Conservation (phyloP, 1,284 basidiomycete genomes). For the Limonomyces culmigenus region DNA sequence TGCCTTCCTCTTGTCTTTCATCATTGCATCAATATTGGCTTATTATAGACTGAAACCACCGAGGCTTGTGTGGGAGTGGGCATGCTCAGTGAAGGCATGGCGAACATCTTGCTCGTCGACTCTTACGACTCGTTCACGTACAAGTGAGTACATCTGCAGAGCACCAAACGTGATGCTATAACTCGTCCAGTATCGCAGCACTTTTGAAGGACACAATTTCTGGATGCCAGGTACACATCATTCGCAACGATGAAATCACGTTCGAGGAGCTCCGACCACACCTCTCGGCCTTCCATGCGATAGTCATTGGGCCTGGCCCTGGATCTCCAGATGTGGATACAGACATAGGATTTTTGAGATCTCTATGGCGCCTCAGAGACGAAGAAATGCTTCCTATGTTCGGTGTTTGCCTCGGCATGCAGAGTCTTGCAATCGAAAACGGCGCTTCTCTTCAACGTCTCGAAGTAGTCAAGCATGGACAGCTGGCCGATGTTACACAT, state of each 20-base stretch:
- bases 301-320: conserved; percentile 67
- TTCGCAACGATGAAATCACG: conserved; percentile 50
- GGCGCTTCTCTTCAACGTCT: conserved; percentile 44
- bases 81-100: no score
- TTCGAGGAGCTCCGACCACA: conserved; percentile 30
- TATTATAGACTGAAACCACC: no score
- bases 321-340: conserved; percentile 49
- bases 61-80: no score
- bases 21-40: no score
- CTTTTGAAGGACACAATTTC: conserved; percentile 44
- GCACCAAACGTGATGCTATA: neutral
- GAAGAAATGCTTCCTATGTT: conserved; percentile 52
- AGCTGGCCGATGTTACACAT: conserved; percentile 53
- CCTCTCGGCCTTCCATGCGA: conserved; percentile 43
- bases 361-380: conserved; percentile 46
- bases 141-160: conserved; percentile 36
- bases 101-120: conserved; percentile 59
- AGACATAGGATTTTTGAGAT: conserved; percentile 51
- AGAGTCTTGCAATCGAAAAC: conserved; percentile 70
- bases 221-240: conserved; percentile 39
- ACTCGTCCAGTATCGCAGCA: conserved; percentile 35
- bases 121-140: conserved; percentile 77
- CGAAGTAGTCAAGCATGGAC: conserved; percentile 65
- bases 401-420: conserved; percentile 85
- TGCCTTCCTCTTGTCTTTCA: no score